phyloP scores from a whole-genome alignment of 139 green algal species.

The Tetraselmis chui region DNA sequence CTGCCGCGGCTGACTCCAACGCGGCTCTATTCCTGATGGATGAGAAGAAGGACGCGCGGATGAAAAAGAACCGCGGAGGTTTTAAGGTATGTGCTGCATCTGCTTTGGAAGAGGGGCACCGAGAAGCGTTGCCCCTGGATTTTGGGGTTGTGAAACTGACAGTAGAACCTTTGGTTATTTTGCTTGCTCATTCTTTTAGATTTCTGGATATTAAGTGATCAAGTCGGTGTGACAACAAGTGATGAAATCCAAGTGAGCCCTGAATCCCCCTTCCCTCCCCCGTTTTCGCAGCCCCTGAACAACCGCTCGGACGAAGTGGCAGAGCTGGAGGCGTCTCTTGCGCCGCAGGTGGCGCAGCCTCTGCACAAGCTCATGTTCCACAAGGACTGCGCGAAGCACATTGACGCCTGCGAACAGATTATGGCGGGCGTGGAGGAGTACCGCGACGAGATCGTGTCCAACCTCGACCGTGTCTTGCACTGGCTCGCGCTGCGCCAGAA shows the following conservation, averaged over 20 bases:
- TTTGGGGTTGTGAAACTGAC: too few species aligned
- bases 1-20: constrained; percentile 27
- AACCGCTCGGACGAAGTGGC: constrained; percentile 52
- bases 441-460: constrained; percentile 5
- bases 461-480: constrained; percentile 74
- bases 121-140: too few species aligned
- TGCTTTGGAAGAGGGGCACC: too few species aligned
- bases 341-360: constrained; percentile 29
- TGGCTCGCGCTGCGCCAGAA: constrained; percentile 50
- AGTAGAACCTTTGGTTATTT: too few species aligned
- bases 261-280: too few species aligned
- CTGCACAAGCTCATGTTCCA: constrained; percentile 35
- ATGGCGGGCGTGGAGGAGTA: neutral
- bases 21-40: constrained; percentile 18
- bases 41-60: constrained; percentile 22
- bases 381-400: constrained; percentile 80
- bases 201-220: too few species aligned
- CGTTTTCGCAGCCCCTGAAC: neutral
- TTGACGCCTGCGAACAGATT: constrained; percentile 56
- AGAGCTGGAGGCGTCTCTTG: constrained; percentile 53
- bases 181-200: too few species aligned
- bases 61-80: neutral
- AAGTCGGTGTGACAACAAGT: too few species aligned
- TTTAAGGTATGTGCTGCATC: too few species aligned
- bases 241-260: too few species aligned